Base-by-base conservation (phyloP, 163 green algal genomes). In the Chloroidium sp. region DNA sequence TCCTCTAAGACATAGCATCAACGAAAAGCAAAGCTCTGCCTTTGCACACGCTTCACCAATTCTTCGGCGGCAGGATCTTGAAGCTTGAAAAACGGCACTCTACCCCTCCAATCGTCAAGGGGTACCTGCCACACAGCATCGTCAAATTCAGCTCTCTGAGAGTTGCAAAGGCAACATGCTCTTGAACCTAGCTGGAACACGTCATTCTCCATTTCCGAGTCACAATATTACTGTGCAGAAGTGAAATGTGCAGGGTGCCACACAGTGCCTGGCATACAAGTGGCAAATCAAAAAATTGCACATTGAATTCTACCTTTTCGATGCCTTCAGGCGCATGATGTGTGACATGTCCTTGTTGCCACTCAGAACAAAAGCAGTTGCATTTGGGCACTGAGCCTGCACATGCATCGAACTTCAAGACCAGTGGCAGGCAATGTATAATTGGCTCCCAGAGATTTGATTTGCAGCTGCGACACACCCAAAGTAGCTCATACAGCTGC, bases 81-180 rank as follows among this genome's bases (percentile, higher is more conserved):
- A 92, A 92, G 61, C 89, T 75, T 36, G 92, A 79, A 69, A 92
- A 74, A 14, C 87, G 67, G 79, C 79, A 88, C 59, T 93, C 90
- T 74, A 88, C 82, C 2, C 89, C 89, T 1, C 90, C 90, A 13
- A 93, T 80, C 4, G 78, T 86, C 3, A 93, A n/a, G 0, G 86
- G 83, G 1, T 79, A 67, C 62, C 82, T 84, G n/a, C 69, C 59
- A 72, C 67, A 72, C 6, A 72, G 10, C 67, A 6, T n/a, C 10
- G 67, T 10, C 67, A 72, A 36, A 36, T 36, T 36, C 36, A 36
- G 36, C 36, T 36, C 36, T 36, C 36, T 36, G 36, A 36, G 36
- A 10, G 67, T 6, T 6, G 10, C 10, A 6, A 72, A 10, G 6
- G 6, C 67, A 72, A 72, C 67, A 72, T n/a, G 67, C 67, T 6